Evolutionary conservation across 345 rosid genomes (phyloP), one percentile per base, ranked within the genome.

Genomic region (Gossypium anomalum): DNA sequence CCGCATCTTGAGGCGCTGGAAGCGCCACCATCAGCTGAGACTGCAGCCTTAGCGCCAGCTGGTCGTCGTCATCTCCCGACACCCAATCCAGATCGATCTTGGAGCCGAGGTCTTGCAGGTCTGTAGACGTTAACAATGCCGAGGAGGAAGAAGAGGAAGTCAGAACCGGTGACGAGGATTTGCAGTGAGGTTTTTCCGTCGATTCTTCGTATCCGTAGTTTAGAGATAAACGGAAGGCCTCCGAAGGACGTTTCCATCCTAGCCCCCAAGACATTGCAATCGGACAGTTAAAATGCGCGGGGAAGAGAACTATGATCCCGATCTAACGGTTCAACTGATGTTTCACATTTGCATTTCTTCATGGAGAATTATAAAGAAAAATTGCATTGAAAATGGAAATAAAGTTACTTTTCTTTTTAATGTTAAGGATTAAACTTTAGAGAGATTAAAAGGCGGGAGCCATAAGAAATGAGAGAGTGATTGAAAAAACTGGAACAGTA

Each of bases 21-120:
- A 92, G 78, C 65, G 97, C 96, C 78, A 93, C 98, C 97, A 93
- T 95, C 72, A 91, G 78, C 83, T 95, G 99, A 49, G 99, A 95
- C 83, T 90, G 94, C 72, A 95, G 63, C 77, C 88, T 75, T 80
- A 95, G 76, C 49, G 96, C 97, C 78, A 91, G 86, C 87, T 90
- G 97, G 3, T 91, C 99, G 89, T 95, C 99, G 20, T 93, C 97
- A 44, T 95, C 99, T 2, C 87, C 91, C 4, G 92, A 81, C 17
- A 89, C 89, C 99, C 97, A 95, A 76, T 95, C 98, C 66, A 93
- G 84, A 78, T 91, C 98, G 66, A 93, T 78, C 72, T 89, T 84
- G 51, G 86, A 85, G 7, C 96, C 94, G 15, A 72, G 70, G 51
- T 91, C 92, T 65, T 84, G 89, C 67, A 80, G 92, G 79, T 93